Percentiles rank a stretch among this genome's conserved stretches.
These are phyloP conservation scores for Stagonosporopsis cucurbitacearum DNA, from an alignment of 2,329 filamentous ascomycete species.

Conservation along the genomic window DNA sequence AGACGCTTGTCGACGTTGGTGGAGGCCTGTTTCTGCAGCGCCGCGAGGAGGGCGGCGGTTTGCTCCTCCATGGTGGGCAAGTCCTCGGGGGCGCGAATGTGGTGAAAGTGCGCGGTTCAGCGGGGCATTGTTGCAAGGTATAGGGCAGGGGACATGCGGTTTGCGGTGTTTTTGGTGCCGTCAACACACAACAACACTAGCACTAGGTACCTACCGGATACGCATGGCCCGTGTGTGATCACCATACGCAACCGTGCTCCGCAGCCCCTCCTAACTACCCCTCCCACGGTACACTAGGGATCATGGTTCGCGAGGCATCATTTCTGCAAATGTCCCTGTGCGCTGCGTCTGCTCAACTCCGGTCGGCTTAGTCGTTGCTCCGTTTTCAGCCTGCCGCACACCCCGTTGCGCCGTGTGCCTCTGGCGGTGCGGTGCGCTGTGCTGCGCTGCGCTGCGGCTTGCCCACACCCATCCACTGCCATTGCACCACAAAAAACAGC, in stretches of 20 bases:
- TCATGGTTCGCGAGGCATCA: slow-evolving; percentile 1
- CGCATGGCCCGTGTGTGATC: not conserved
- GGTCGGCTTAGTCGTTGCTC: not conserved
- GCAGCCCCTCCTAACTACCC: not conserved
- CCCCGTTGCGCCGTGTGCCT: no score
- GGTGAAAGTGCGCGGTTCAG: not conserved
- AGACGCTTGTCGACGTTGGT: slow-evolving; percentile 74
- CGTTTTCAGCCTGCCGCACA: not conserved
- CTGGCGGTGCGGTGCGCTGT: no score
- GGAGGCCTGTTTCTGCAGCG: slow-evolving; percentile 67
- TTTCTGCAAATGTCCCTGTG: not conserved
- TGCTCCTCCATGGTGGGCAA: slow-evolving; percentile 61
- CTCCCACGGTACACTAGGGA: not conserved
- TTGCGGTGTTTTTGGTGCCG: slow-evolving; percentile 5
- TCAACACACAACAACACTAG: slow-evolving; percentile 8
- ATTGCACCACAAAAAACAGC: not conserved
- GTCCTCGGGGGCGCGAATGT: not conserved
- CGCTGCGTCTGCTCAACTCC: not conserved
- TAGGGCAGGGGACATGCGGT: not conserved
- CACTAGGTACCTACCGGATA: no score
- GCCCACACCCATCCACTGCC: not conserved
- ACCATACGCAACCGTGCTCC: slow-evolving; percentile 15
- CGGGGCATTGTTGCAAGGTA: slow-evolving; percentile 10
- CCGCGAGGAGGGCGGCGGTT: slow-evolving; percentile 60
- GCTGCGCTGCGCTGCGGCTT: not conserved